Evolutionary conservation across 1,284 basidiomycete genomes (phyloP), one percentile per base, ranked within the genome.

Genomic region (Fomitopsis palustris): DNA sequence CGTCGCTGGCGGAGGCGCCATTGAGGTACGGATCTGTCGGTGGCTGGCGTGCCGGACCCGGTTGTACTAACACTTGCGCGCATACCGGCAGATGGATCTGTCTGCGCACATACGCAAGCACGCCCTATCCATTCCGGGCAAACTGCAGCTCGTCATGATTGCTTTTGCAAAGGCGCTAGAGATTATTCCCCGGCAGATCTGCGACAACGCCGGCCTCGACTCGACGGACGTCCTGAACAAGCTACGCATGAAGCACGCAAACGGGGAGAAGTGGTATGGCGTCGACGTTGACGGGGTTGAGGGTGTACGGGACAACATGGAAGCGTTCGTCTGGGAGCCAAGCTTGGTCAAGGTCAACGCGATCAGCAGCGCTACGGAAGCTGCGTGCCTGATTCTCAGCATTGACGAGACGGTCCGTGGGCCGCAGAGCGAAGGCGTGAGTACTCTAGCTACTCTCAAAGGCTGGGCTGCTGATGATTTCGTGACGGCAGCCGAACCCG

Each of bases 281-380:
- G 95, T 99, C 25, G 96, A 98, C 69, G 95, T 99, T 33, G 95
- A 99, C 62, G 89, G 90, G 10, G 72, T 78, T 7, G 92, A 96
- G 53, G 92, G 93, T 17, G 93, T 98, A 25, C 87, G 93, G 56
- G 88, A 99, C 77, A 98, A 98, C 76, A 91, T 98, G 89, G 92
- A 94, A 61, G 90, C 91, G 54, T 99, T 98, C 72, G 96, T 99
- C 8, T 99, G 97, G 96, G 97, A 99, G 74, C 96, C 97, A 16
- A 90, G 91, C 64, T 79, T 99, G 57, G 93, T 99, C 70, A 98
- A 99, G 78, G 81, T 90, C 61, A 99, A 99, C 71, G 97, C 96
- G 19, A 87, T 99, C 69, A 90, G 87, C 71, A 96, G 93, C 69
- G 96, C 97, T 14, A 84, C 95, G 17, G 97, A 99, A 77, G 97